Percentiles rank a stretch among this genome's conserved stretches.
Conservation (phyloP, 768 basidiomycete genomes). For the Tylopilus balloui region DNA sequence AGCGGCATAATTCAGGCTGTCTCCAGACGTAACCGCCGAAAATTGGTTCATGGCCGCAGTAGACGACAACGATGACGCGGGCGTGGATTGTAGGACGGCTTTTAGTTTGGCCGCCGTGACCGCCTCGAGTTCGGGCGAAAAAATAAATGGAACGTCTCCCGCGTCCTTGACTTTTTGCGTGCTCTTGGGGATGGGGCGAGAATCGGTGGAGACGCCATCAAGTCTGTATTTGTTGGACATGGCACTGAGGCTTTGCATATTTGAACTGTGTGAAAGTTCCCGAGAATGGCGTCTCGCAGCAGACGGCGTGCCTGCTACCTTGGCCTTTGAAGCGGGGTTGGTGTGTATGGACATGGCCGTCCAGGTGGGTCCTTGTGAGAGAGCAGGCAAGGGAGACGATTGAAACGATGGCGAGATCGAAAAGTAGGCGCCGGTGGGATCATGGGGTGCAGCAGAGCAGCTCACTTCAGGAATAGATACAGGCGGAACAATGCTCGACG, state of each 20-base stretch:
- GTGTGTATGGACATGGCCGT: constrained; percentile 2
- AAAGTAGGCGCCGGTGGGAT: constrained; percentile 17
- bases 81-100: constrained; percentile 21
- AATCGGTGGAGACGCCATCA: constrained; percentile 12
- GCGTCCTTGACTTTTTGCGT: constrained; percentile 27
- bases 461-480: constrained; percentile 11
- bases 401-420: constrained; percentile 10
- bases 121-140: constrained; percentile 30
- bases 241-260: constrained; percentile 20
- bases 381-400: constrained; percentile 9
- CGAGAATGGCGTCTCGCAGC: constrained; percentile 17
- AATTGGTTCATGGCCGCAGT: constrained; percentile 6
- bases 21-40: constrained; percentile 21
- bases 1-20: constrained; percentile 12
- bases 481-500: constrained; percentile 4
- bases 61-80: neutral
- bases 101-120: constrained; percentile 28
- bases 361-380: constrained; percentile 20
- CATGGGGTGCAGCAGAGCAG: constrained; percentile 12
- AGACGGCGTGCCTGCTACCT: neutral
- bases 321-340: neutral
- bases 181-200: constrained; percentile 11
- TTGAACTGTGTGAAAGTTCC: constrained; percentile 17
- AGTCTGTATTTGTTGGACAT: constrained; percentile 26
- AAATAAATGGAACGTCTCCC: constrained; percentile 30